These are phyloP conservation scores for Penicillium waksmanii DNA, from an alignment of 495 filamentous ascomycete species.

Conservation along the genomic window DNA sequence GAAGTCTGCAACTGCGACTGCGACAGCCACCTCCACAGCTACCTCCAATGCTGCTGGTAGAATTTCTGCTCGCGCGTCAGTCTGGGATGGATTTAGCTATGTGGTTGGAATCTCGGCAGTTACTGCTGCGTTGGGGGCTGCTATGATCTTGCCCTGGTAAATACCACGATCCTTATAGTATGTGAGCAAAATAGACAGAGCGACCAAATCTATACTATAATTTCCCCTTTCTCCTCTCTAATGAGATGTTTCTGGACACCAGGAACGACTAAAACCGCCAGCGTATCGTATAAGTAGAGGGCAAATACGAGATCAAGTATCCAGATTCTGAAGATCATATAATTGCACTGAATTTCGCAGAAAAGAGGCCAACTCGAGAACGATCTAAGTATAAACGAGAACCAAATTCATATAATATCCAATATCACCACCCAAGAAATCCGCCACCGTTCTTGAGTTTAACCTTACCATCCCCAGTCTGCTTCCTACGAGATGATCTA, in stretches of 20 bases:
- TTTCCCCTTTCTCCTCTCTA: too few relatives aligned
- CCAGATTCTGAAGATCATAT: too few relatives aligned
- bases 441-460: neutral
- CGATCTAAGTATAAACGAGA: neutral
- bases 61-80: neutral
- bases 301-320: too few relatives aligned
- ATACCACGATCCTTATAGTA: neutral
- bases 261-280: too few relatives aligned
- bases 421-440: neutral
- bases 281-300: too few relatives aligned
- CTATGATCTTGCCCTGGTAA: conserved; percentile 11
- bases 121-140: conserved; percentile 17
- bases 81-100: conserved; percentile 10
- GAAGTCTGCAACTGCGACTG: neutral
- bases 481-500: neutral
- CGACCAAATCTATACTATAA: too few relatives aligned
- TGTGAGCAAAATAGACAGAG: neutral
- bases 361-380: too few relatives aligned
- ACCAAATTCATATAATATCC: neutral
- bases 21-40: neutral
- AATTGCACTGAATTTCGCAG: too few relatives aligned
- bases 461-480: neutral
- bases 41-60: conserved; percentile 20
- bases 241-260: too few relatives aligned
- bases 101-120: conserved; percentile 9